Conservation (phyloP, 2,329 filamentous ascomycete species). For the Talaromyces sp. region DNA sequence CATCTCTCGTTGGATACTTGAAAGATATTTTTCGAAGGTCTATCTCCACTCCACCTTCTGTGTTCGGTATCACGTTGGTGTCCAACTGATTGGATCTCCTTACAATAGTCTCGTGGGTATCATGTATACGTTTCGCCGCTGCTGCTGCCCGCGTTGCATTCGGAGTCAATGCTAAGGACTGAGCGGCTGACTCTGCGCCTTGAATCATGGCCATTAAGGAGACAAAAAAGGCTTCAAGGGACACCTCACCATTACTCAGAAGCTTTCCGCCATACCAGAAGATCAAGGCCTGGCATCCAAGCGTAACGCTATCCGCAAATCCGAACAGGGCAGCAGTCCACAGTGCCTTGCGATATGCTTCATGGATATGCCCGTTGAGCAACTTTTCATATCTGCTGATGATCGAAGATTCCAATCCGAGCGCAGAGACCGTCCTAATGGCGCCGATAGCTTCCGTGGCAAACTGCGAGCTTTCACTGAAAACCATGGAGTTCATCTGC, state of each 20-base stretch:
- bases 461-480: conserved; percentile 64
- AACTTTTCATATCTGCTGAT: conserved; percentile 58
- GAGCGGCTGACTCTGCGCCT: conserved; percentile 33
- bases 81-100: not conserved
- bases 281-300: conserved; percentile 42
- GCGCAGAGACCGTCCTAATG: conserved; percentile 66
- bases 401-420: conserved; percentile 67
- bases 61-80: not conserved
- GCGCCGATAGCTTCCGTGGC: conserved; percentile 57
- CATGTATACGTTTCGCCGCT: conserved; percentile 37
- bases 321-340: conserved; percentile 64
- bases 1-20: conserved; percentile 34
- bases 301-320: conserved; percentile 28
- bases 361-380: conserved; percentile 55
- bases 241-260: conserved; percentile 49
- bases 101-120: conserved; percentile 2
- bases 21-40: conserved; percentile 35
- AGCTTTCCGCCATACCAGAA: conserved; percentile 65
- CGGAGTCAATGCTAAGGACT: conserved; percentile 31
- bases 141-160: conserved; percentile 38
- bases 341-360: conserved; percentile 59
- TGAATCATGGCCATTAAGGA: conserved; percentile 47
- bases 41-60: conserved; percentile 24
- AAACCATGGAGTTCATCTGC: conserved; percentile 64
- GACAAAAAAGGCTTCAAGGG: conserved; percentile 39